These are phyloP conservation scores for Camelina sativa DNA, from an alignment of 345 rosid species.

Conservation along the genomic window DNA sequence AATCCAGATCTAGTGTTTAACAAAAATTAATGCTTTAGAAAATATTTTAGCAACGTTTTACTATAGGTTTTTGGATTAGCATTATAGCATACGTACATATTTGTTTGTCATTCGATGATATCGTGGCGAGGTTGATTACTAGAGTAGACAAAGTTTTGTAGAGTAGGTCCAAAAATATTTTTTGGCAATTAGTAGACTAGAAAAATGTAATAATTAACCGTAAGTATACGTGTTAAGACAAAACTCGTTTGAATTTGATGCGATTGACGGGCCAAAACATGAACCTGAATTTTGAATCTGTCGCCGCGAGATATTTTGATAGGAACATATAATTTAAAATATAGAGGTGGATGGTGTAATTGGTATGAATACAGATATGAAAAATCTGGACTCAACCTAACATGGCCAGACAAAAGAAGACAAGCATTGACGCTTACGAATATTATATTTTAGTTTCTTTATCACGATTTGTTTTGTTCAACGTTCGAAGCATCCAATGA, in stretches of 20 bases:
- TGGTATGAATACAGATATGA: slow-evolving; percentile 10
- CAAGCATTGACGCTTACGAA: slow-evolving; percentile 30
- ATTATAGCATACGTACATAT: neutral
- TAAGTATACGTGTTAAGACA: neutral
- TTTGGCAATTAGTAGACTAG: neutral
- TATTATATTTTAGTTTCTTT: slow-evolving; percentile 18
- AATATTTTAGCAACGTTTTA: neutral
- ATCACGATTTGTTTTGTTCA: slow-evolving; percentile 20
- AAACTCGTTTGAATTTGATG: slow-evolving; percentile 4
- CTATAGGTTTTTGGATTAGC: too few species aligned
- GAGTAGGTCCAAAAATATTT: too few species aligned
- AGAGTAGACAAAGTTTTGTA: neutral
- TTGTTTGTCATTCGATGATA: neutral
- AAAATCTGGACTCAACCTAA: slow-evolving; percentile 33
- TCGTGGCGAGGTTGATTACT: neutral
- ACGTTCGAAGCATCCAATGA: slow-evolving; percentile 38
- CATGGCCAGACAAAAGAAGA: slow-evolving; percentile 32
- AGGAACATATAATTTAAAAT: slow-evolving; percentile 9
- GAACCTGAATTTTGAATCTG: slow-evolving; percentile 25
- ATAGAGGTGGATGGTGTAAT: slow-evolving; percentile 21
- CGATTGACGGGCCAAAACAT: neutral
- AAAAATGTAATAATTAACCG: neutral
- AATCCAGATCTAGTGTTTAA: neutral
- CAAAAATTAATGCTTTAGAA: neutral
- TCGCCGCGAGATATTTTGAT: slow-evolving; percentile 26